Evolutionary conservation across 2,329 filamentous ascomycete genomes (phyloP).

Genomic region (Zasmidium citrigriseum): DNA sequence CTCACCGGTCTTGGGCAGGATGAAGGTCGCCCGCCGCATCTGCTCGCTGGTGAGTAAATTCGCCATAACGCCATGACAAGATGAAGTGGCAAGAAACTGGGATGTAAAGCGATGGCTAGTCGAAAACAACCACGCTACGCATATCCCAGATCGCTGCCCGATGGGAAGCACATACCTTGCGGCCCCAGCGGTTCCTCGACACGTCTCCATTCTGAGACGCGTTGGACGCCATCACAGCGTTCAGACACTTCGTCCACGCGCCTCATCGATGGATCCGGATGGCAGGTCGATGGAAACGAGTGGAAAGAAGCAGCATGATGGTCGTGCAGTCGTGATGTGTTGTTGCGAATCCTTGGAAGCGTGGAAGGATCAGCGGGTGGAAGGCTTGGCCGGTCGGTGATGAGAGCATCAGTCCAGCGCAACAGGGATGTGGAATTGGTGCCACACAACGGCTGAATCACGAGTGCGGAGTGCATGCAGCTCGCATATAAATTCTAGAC

Average conservation of each 20-base stretch:
- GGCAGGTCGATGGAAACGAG: not conserved
- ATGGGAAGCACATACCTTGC: not conserved
- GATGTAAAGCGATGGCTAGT: not conserved
- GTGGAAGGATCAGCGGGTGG: not conserved
- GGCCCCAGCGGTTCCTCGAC: not conserved
- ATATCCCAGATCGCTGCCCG: not conserved
- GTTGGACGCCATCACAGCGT: not conserved
- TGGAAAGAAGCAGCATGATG: not conserved
- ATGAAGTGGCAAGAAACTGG: not conserved
- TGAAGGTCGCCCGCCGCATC: constrained; percentile 80
- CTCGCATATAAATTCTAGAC: no score
- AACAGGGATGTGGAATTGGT: no score
- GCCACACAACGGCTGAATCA: no score
- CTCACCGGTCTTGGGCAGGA: constrained; percentile 83
- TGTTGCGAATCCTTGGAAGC: not conserved
- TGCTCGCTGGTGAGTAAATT: constrained; percentile 3
- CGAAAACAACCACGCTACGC: not conserved
- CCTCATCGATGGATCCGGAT: not conserved
- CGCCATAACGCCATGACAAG: not conserved
- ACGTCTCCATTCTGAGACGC: not conserved
- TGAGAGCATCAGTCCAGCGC: no score
- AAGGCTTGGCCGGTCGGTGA: not conserved
- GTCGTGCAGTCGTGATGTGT: not conserved
- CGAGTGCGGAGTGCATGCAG: not conserved
- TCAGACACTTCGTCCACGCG: not conserved